phyloP scores from a whole-genome alignment of 495 filamentous ascomycete genomes.

The Aspergillus incahuasiensis region DNA sequence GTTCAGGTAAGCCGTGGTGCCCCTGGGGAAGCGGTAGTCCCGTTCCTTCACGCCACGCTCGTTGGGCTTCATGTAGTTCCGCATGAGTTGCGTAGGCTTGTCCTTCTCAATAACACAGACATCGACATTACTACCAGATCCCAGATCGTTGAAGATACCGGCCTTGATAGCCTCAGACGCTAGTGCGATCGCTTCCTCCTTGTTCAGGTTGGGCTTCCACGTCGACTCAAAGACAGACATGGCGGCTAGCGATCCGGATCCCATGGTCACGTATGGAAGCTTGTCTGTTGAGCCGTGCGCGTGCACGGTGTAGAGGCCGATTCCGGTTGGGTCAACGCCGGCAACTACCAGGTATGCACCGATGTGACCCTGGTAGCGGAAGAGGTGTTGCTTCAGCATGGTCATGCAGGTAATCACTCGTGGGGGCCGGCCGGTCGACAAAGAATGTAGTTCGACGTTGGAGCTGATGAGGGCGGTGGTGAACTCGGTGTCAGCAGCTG shows the following conservation, averaged over 20 bases:
- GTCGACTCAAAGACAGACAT: constrained; percentile 98
- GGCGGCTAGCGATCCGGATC: constrained; percentile 88
- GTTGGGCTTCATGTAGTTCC: constrained; percentile 90
- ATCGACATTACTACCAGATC: constrained; percentile 95
- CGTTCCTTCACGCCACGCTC: constrained; percentile 84
- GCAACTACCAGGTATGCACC: constrained; percentile 98
- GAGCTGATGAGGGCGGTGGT: constrained; percentile 98
- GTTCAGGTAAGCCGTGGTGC: constrained; percentile 89
- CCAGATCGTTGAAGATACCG: constrained; percentile 99
- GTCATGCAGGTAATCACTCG: constrained; percentile 99
- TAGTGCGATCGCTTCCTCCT: constrained; percentile 77
- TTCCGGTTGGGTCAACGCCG: constrained; percentile 92
- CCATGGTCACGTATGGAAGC: constrained; percentile 99
- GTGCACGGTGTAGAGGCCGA: constrained; percentile 96
- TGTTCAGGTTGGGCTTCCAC: constrained; percentile 78
- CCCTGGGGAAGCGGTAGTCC: constrained; percentile 83
- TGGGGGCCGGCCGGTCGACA: constrained; percentile 92
- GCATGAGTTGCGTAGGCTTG: constrained; percentile 79
- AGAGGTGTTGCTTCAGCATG: constrained; percentile 98
- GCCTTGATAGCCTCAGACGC: constrained; percentile 86
- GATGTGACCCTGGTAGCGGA: constrained; percentile 96
- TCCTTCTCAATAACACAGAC: constrained; percentile 90
- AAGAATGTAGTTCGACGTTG: constrained; percentile 91
- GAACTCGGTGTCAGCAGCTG: constrained; percentile 98
- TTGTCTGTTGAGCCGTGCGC: constrained; percentile 98